These are phyloP conservation scores for Nitzschia sp. DNA, from an alignment of 108 stramenopile species.

Conservation along the genomic window DNA sequence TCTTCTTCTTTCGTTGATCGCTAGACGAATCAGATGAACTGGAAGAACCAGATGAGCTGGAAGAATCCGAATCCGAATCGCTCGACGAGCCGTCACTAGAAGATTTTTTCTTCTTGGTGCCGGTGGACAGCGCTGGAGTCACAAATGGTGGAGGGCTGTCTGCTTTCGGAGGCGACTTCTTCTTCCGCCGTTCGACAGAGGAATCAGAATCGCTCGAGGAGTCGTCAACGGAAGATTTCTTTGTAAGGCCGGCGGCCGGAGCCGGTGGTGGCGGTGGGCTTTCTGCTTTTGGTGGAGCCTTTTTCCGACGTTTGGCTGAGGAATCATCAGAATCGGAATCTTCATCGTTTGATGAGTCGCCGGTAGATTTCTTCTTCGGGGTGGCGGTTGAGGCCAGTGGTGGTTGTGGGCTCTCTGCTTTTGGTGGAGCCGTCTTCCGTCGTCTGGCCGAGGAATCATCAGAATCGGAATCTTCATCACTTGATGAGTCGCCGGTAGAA, in stretches of 20 bases:
- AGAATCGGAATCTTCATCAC: background rate
- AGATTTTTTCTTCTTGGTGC: background rate
- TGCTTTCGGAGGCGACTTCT: no score
- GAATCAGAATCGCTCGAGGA: slow-evolving; percentile 2
- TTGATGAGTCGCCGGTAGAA: slow-evolving; percentile 2
- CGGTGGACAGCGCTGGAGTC: background rate
- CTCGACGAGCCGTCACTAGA: background rate
- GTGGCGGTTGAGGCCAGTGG: background rate
- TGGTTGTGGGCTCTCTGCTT: background rate
- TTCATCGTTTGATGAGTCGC: slow-evolving; percentile 6
- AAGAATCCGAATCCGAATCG: background rate
- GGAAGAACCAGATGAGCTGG: background rate
- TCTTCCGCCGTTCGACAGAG: no score
- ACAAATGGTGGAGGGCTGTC: background rate
- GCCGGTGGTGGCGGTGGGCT: background rate
- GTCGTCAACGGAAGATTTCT: background rate
- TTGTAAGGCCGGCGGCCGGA: background rate
- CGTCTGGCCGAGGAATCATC: no score
- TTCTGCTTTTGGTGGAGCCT: background rate
- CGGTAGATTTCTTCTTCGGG: background rate
- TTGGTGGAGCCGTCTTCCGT: no score
- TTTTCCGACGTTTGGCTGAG: no score
- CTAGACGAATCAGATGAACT: background rate
- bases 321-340: background rate
- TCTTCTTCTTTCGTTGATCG: no score